Base-by-base conservation (phyloP, 108 stramenopile genomes). In the Cyclotella kingstonii region DNA sequence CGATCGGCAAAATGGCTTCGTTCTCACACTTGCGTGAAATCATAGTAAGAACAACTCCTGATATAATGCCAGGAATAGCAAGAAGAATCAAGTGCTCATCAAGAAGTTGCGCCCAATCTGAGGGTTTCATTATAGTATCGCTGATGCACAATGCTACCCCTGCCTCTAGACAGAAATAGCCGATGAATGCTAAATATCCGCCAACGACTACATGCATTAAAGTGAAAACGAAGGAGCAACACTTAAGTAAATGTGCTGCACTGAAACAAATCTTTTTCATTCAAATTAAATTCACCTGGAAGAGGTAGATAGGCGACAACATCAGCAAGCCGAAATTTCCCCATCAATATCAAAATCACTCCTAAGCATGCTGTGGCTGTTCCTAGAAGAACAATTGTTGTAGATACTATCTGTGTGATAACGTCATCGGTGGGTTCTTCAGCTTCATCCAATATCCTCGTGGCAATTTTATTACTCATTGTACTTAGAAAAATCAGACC, bases 151-250 rank as follows among this genome's bases (percentile, higher is more conserved):
- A 59, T 4, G 77, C 81, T 19, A 95, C 73, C 0, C 96, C 96
- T 6, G 96, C 96, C 54, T 94, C 83, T 3, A 90, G 53, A 66
- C 97, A 97, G 63, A 98, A 98, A 52, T 94, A 94, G 0, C 98
- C 98, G 60, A 98, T 98, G 63, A 88, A 97, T 4, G 96, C 95
- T 61, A 97, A 56, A 71, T 96, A 96, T 15, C 96, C 92, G 8
- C 60, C 60, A 21, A 62, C 60, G 39, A 62, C 60, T 60, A 18
- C 7, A 14, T 19, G 1, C n/a, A n/a, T n/a, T n/a, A n/a, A n/a
- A n/a, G n/a, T n/a, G n/a, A n/a, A n/a, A n/a, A n/a, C n/a, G n/a
- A n/a, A n/a, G n/a, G n/a, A n/a, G n/a, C n/a, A n/a, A n/a, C n/a
- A n/a, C n/a, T n/a, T n/a, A n/a, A n/a, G n/a, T n/a, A n/a, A n/a